phyloP scores from a whole-genome alignment of 1,284 basidiomycete species.

The Puccinia sorghi region DNA sequence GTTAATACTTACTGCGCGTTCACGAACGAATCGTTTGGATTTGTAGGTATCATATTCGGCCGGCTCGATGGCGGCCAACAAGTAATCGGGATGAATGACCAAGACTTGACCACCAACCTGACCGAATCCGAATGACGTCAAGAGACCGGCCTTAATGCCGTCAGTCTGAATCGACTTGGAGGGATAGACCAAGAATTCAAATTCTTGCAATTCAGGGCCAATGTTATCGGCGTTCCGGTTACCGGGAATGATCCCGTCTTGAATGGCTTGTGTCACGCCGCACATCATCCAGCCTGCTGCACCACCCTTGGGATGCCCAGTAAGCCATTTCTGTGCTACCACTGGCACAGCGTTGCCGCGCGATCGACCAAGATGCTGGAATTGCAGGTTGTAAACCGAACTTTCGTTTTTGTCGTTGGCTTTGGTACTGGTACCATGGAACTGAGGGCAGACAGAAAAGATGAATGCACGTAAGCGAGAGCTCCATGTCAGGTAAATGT shows the following conservation, averaged over 20 bases:
- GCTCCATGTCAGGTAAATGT: slow-evolving; percentile 41
- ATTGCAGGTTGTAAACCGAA: slow-evolving; percentile 91
- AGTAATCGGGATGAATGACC: slow-evolving; percentile 85
- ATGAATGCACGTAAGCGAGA: neutral
- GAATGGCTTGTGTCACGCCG: slow-evolving; percentile 84
- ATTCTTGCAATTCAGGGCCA: slow-evolving; percentile 85
- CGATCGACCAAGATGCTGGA: slow-evolving; percentile 81
- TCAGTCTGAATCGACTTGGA: slow-evolving; percentile 92
- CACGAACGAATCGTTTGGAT: slow-evolving; percentile 69
- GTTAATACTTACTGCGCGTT: slow-evolving; percentile 73
- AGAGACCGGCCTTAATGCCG: slow-evolving; percentile 79
- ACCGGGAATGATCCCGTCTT: slow-evolving; percentile 86
- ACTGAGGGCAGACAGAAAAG: slow-evolving; percentile 63
- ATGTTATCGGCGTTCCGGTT: slow-evolving; percentile 91
- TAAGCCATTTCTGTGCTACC: slow-evolving; percentile 94
- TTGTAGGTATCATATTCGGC: slow-evolving; percentile 74
- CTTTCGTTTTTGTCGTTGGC: slow-evolving; percentile 99
- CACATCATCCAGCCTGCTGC: slow-evolving; percentile 97
- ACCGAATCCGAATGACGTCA: slow-evolving; percentile 81
- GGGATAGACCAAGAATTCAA: slow-evolving; percentile 91
- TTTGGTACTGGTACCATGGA: slow-evolving; percentile 92
- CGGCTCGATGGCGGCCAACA: slow-evolving; percentile 78
- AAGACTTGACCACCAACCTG: slow-evolving; percentile 94
- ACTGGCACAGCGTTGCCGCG: slow-evolving; percentile 93
- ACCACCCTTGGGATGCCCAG: slow-evolving; percentile 87